phyloP scores from a whole-genome alignment of 169 alveolate species.

The Plasmodium malariae region DNA sequence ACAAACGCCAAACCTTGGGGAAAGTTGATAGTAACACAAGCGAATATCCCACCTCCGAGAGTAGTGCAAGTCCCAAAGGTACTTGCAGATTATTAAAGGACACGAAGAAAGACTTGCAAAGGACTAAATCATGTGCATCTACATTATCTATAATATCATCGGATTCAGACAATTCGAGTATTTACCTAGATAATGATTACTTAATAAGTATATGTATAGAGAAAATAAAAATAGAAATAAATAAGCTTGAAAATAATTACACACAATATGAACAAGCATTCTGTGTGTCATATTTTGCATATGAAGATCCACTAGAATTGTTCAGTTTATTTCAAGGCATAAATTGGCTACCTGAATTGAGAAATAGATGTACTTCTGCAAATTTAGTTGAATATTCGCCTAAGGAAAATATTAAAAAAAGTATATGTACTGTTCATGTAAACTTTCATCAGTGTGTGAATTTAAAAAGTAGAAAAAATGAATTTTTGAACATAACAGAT shows the following conservation, averaged over 20 bases:
- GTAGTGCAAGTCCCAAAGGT: background rate
- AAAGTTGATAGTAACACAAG: background rate
- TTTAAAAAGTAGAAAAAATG: slow-evolving; percentile 61
- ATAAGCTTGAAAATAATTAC: background rate
- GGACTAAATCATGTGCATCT: background rate
- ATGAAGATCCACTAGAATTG: slow-evolving; percentile 72
- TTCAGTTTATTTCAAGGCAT: slow-evolving; percentile 73
- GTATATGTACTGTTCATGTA: slow-evolving; percentile 2
- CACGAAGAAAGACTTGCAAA: background rate
- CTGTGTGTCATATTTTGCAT: slow-evolving; percentile 67
- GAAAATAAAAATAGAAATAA: slow-evolving; percentile 26
- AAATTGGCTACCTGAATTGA: slow-evolving; percentile 71
- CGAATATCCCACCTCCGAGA: background rate
- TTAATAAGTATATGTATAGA: slow-evolving; percentile 52
- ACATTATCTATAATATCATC: slow-evolving; percentile 18
- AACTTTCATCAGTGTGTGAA: slow-evolving; percentile 38
- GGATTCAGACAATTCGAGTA: slow-evolving; percentile 7
- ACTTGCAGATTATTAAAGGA: background rate
- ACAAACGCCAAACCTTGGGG: no score
- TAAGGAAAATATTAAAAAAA: slow-evolving; percentile 8
- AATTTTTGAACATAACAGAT: slow-evolving; percentile 20
- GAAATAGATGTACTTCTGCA: slow-evolving; percentile 63
- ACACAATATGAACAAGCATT: slow-evolving; percentile 24
- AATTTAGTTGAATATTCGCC: slow-evolving; percentile 14
- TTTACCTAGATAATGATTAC: slow-evolving; percentile 6